Evolutionary conservation across 805 yeast species (phyloP).

Genomic region (Ogataea zsoltii): DNA sequence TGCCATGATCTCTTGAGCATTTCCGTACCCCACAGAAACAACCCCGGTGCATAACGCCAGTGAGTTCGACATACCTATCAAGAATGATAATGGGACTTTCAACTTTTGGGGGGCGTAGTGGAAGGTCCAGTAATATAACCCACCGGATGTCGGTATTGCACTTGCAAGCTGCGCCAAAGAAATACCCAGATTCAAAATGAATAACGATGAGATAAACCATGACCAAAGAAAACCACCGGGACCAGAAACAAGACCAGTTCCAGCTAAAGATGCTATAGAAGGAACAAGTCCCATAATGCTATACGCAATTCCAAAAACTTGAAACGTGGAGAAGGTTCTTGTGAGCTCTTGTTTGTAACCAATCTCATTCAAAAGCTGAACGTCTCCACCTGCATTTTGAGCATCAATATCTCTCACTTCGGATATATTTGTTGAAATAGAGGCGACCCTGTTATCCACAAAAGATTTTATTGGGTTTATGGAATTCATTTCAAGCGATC

Average conservation of each 20-base stretch:
- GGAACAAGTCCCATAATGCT: conserved; percentile 75
- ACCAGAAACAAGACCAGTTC: conserved; percentile 59
- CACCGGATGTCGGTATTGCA: conserved; percentile 76
- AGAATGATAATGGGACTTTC: conserved; percentile 55
- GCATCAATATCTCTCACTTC: too few relatives aligned
- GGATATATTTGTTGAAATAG: too few relatives aligned
- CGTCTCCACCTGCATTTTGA: conserved; percentile 27
- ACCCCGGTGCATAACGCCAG: conserved; percentile 66
- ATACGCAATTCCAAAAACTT: conserved; percentile 71
- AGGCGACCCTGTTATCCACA: too few relatives aligned
- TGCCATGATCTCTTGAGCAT: conserved; percentile 58
- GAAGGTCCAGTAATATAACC: conserved; percentile 68
- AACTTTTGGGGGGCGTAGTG: conserved; percentile 59
- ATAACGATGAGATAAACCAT: conserved; percentile 62
- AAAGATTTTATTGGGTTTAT: too few relatives aligned
- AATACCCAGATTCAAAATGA: conserved; percentile 60
- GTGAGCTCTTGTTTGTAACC: conserved; percentile 71
- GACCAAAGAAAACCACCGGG: conserved; percentile 72
- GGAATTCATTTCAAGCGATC: too few relatives aligned
- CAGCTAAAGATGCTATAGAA: conserved; percentile 57
- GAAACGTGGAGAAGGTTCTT: conserved; percentile 60
- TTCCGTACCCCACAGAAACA: conserved; percentile 75
- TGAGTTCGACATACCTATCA: conserved; percentile 69
- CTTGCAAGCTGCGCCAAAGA: conserved; percentile 70
- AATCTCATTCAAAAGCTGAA: conserved; percentile 48